Evolutionary conservation across 768 basidiomycete genomes (phyloP).

Genomic region (Suillus tomentosus): DNA sequence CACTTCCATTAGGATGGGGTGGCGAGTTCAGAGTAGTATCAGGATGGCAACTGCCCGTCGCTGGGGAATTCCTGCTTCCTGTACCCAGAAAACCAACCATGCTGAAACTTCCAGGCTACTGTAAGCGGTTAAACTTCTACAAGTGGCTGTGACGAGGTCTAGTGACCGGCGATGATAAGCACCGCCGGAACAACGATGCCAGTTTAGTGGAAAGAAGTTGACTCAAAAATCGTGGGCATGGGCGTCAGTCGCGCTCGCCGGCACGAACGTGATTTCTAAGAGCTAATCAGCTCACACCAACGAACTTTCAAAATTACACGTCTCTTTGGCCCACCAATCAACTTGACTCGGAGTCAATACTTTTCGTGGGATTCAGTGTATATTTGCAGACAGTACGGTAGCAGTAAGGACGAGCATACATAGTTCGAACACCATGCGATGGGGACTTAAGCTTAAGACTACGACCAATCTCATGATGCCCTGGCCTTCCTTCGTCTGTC

Average conservation of each 20-base stretch:
- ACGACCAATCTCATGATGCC: constrained; percentile 13
- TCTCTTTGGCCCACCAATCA: not conserved
- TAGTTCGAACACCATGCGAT: not conserved
- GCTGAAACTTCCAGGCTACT: constrained; percentile 8
- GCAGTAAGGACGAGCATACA: not conserved
- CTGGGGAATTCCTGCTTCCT: constrained; percentile 36
- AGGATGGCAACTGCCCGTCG: constrained; percentile 27
- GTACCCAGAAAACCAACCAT: constrained; percentile 44
- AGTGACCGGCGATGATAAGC: not conserved
- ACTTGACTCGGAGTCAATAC: not conserved
- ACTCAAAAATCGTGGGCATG: not conserved
- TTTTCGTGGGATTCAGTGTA: constrained; percentile 3
- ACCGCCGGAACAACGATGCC: constrained; percentile 1
- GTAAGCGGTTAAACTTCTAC: not conserved
- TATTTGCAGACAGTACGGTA: not conserved
- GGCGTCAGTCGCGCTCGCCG: constrained; percentile 1
- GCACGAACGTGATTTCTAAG: constrained; percentile 4
- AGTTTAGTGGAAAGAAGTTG: constrained; percentile 8
- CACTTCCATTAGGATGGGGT: constrained; percentile 37
- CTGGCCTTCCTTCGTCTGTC: constrained; percentile 47
- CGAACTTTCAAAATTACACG: not conserved
- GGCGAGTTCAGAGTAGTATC: constrained; percentile 30
- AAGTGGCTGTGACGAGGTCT: constrained; percentile 8
- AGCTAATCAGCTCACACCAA: not conserved
- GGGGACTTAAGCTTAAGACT: not conserved